phyloP scores from a whole-genome alignment of 2,329 filamentous ascomycete genomes.

The Xylaria sp. region DNA sequence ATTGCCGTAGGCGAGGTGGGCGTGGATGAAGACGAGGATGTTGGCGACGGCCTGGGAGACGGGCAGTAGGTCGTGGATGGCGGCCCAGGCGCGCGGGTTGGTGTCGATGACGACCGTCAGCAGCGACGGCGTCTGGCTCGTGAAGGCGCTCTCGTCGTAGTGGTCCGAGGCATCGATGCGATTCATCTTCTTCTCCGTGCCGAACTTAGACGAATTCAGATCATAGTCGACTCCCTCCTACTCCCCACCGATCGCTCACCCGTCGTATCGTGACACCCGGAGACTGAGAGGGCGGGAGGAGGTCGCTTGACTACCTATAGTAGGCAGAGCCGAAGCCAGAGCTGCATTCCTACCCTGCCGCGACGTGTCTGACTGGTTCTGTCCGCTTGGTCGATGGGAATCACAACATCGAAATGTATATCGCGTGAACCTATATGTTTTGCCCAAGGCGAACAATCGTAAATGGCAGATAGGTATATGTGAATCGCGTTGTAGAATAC shows the following conservation, averaged over 20 bases:
- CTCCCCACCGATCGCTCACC: background rate
- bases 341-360: slow-evolving; percentile 1
- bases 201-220: background rate
- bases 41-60: slow-evolving; percentile 87
- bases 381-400: background rate
- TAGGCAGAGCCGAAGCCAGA: background rate
- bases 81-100: slow-evolving; percentile 93
- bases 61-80: slow-evolving; percentile 78
- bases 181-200: slow-evolving; percentile 58
- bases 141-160: slow-evolving; percentile 64
- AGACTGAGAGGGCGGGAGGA: background rate
- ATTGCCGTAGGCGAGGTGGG: slow-evolving; percentile 93
- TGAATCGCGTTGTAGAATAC: background rate
- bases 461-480: background rate
- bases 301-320: background rate
- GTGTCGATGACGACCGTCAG: slow-evolving; percentile 94
- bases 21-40: slow-evolving; percentile 95
- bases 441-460: background rate
- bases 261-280: background rate
- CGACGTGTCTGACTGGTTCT: background rate
- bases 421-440: background rate
- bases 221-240: slow-evolving; percentile 6
- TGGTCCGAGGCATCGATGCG: slow-evolving; percentile 69
- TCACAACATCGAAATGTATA: background rate
- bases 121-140: slow-evolving; percentile 77